These are phyloP conservation scores for Moringa oleifera DNA, from an alignment of 345 rosid genomes.

Conservation along the genomic window DNA sequence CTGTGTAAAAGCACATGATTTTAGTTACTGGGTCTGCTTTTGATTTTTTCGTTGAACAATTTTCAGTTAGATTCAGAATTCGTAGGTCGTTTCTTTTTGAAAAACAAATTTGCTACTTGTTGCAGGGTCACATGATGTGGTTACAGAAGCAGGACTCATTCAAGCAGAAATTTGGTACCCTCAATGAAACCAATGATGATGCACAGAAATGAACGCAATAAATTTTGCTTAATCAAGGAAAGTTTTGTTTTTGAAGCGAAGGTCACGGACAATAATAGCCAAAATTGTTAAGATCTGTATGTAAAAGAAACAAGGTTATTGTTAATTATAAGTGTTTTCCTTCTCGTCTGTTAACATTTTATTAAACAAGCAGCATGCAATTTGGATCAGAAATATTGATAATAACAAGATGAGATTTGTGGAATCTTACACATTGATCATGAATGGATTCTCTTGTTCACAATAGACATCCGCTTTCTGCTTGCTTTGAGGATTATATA, in stretches of 20 bases:
- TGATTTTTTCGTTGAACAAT: too few species aligned
- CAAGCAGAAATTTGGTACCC: slow-evolving; percentile 56
- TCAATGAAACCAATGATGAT: slow-evolving; percentile 18
- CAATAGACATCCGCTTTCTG: not conserved
- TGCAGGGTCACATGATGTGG: slow-evolving; percentile 94
- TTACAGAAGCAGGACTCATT: slow-evolving; percentile 79
- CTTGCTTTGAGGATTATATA: not conserved
- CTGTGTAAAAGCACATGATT: not conserved
- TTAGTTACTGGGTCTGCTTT: not conserved
- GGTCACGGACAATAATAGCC: not conserved
- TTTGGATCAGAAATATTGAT: not conserved
- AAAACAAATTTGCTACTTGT: not conserved
- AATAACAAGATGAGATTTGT: not conserved
- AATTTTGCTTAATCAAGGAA: not conserved
- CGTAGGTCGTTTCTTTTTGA: too few species aligned
- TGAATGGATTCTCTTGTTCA: not conserved
- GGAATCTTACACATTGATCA: not conserved
- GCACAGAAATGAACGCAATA: slow-evolving; percentile 8
- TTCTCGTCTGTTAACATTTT: not conserved
- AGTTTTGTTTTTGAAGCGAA: not conserved
- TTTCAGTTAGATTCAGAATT: too few species aligned
- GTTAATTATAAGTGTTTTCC: not conserved
- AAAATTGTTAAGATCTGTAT: not conserved
- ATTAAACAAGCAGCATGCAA: not conserved
- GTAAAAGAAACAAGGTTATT: not conserved